Conservation (phyloP, 441 rosid species). For the Erodium trifolium region DNA sequence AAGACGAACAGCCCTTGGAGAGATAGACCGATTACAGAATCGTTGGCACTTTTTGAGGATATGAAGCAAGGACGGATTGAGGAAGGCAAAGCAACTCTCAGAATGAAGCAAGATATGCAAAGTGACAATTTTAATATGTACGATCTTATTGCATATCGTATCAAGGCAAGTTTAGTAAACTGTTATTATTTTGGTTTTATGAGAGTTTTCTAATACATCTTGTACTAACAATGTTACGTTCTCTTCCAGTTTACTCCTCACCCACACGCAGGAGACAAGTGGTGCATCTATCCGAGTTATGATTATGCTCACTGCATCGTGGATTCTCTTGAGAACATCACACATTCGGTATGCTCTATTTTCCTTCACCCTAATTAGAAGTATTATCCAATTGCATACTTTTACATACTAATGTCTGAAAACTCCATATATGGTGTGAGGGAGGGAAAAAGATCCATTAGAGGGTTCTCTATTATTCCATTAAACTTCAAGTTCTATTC, state of each 20-base stretch:
- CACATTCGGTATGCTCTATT: constrained; percentile 67
- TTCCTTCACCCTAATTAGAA: neutral
- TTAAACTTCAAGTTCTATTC: no score
- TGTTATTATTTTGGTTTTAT: neutral
- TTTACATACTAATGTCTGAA: neutral
- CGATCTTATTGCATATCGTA: constrained; percentile 94
- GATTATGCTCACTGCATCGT: constrained; percentile 96
- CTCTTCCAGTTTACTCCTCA: constrained; percentile 69
- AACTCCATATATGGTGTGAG: neutral
- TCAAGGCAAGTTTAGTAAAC: constrained; percentile 55
- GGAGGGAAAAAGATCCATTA: no score
- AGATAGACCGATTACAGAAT: constrained; percentile 74
- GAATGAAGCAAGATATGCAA: constrained; percentile 99
- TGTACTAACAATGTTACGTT: constrained; percentile 1
- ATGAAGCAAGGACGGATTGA: constrained; percentile 77
- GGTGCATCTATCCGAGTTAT: constrained; percentile 96
- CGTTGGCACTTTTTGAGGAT: constrained; percentile 81
- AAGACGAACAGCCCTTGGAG: constrained; percentile 97
- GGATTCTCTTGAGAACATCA: constrained; percentile 92
- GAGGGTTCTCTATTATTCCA: no score
- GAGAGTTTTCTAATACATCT: neutral
- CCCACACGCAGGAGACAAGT: constrained; percentile 94
- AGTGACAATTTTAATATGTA: constrained; percentile 87
- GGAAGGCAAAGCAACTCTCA: constrained; percentile 94
- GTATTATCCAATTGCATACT: constrained; percentile 12